Base-by-base conservation (phyloP, 1,139 yeast species). In the Kodamaea anthophila region DNA sequence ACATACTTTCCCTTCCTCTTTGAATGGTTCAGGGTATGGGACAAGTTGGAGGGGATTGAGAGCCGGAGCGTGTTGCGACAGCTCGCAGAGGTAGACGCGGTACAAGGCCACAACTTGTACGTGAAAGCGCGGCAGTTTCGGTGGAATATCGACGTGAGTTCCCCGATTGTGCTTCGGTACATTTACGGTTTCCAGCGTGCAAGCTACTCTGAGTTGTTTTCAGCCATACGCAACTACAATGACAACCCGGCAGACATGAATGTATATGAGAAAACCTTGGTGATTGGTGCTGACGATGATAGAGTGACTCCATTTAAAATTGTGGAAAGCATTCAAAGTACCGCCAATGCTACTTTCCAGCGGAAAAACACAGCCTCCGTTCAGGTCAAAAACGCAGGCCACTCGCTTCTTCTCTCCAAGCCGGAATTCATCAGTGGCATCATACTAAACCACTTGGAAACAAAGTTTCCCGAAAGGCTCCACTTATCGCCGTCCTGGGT, bases 131-230 rank as follows among this genome's bases (percentile, higher is more conserved):
- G 75, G 20, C 93, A 82, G 49, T 61, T 82, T 28, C 55, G 87
- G 29, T 78, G 86, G 82, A 82, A 83, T 47, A 47, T 81, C 40
- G 86, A 80, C 49, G 71, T 79, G 9, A 64, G 73, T 33, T 68
- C 87, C 0, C 39, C 43, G 3, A 59, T 74, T 3, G 68, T 82
- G 47, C 54, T 83, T 35, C 62, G 62, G 30, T 77, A 79, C 38
- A 63, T 70, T 1, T 42, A 50, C 25, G 77, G 79, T 2, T 71
- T 77, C 40, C 39, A 51, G 15, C 58, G 64, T 11, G 65, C 73
- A 8, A 55, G 56, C 5, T 45, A 48, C 13, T 53, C 63, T 4
- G 81, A 77, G 29, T 56, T 80, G 43, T 31, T 59, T 4, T 34
- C 51, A 0, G 70, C 72, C 0, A 53, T 64, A 4, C 41, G 53